Evolutionary conservation across 768 basidiomycete species (phyloP).

Genomic region (Cystobasidium onofrii): DNA sequence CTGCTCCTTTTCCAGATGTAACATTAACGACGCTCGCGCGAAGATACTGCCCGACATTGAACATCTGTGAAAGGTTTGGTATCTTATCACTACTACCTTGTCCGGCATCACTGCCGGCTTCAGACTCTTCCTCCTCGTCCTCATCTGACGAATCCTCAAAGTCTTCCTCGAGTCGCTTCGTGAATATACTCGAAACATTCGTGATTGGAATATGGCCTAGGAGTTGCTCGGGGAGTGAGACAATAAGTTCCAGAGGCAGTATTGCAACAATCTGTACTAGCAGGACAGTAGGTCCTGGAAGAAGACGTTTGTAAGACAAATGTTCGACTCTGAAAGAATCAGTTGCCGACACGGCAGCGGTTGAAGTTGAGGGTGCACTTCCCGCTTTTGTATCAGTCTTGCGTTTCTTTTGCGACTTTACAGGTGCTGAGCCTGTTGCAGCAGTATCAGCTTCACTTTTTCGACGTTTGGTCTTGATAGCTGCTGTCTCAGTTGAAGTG

Average conservation of each 20-base stretch:
- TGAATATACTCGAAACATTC: conserved; percentile 73
- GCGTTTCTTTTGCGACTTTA: conserved; percentile 46
- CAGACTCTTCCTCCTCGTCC: conserved; percentile 45
- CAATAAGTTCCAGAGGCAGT: conserved; percentile 75
- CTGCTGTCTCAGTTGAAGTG: background rate
- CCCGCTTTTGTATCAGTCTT: conserved; percentile 36
- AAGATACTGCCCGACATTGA: conserved; percentile 75
- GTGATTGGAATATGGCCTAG: conserved; percentile 91
- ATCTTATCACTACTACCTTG: conserved; percentile 40
- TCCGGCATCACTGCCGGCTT: conserved; percentile 28
- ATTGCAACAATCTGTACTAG: conserved; percentile 78
- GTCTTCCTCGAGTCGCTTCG: conserved; percentile 58
- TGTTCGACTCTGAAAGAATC: conserved; percentile 67
- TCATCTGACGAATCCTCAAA: conserved; percentile 37
- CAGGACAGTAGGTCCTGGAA: conserved; percentile 68
- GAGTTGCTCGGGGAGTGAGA: conserved; percentile 93
- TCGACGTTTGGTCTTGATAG: background rate
- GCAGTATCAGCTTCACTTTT: conserved; percentile 36
- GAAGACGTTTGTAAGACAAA: conserved; percentile 85
- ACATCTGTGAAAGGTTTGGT: conserved; percentile 69
- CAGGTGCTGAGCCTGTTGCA: conserved; percentile 20
- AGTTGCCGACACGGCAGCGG: conserved; percentile 21
- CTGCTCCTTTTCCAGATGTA: conserved; percentile 59
- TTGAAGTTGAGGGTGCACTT: conserved; percentile 32
- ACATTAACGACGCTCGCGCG: conserved; percentile 59